Evolutionary conservation across 371 early-diverging fungal genomes (phyloP).

Genomic region (Haplosporangium sp.): DNA sequence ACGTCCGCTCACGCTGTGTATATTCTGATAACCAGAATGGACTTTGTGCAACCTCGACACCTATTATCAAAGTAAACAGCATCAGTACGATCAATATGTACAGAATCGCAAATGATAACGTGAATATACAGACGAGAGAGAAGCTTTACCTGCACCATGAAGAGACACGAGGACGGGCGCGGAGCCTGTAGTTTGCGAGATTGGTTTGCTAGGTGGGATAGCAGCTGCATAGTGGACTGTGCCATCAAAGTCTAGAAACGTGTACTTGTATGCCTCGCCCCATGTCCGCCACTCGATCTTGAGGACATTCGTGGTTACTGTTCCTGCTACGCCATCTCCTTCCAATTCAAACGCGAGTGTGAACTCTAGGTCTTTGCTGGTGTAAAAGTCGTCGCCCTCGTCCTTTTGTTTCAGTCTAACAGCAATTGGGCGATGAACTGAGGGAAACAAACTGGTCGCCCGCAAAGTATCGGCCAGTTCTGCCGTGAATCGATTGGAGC

Average conservation of each 20-base stretch:
- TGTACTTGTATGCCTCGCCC: constrained; percentile 65
- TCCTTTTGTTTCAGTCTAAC: constrained; percentile 6
- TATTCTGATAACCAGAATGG: constrained; percentile 41
- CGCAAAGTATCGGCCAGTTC: background rate
- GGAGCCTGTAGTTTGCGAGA: constrained; percentile 27
- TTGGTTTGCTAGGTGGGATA: constrained; percentile 59
- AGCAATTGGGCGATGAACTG: constrained; percentile 27
- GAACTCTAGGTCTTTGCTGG: constrained; percentile 3
- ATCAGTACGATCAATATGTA: background rate
- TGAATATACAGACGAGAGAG: too few species aligned
- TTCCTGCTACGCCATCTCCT: background rate
- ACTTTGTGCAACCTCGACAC: constrained; percentile 24
- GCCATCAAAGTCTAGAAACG: constrained; percentile 73
- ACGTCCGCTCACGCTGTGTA: constrained; percentile 30
- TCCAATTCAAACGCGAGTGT: constrained; percentile 40
- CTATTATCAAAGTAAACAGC: constrained; percentile 1
- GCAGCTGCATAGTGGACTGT: constrained; percentile 74
- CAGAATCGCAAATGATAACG: background rate
- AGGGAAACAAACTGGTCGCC: constrained; percentile 16
- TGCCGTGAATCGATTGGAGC: constrained; percentile 12
- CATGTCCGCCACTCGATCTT: constrained; percentile 19
- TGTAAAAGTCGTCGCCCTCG: too few species aligned
- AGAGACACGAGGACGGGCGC: constrained; percentile 72
- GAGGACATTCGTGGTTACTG: constrained; percentile 15
- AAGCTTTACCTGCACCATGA: constrained; percentile 74